Percentiles rank a stretch among this genome's conserved stretches.
Evolutionary conservation across 768 basidiomycete genomes (phyloP).

Genomic region (Suillus discolor): DNA sequence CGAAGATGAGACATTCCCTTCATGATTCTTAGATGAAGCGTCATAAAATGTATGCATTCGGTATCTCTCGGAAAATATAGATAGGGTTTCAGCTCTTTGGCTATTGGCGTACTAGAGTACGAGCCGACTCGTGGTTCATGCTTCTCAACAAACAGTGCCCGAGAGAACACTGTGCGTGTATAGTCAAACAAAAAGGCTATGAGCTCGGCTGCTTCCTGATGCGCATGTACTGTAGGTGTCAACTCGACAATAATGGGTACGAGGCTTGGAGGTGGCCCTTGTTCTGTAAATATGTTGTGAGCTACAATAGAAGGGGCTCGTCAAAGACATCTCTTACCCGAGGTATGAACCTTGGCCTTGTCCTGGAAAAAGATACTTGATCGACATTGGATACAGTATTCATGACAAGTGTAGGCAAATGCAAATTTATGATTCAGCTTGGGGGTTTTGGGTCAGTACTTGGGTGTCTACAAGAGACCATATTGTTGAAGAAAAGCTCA

Average conservation of each 20-base stretch:
- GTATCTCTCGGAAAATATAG: background rate
- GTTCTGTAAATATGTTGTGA: background rate
- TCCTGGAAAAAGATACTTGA: background rate
- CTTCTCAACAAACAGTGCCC: conserved; percentile 1
- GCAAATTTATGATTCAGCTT: background rate
- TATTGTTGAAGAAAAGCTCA: background rate
- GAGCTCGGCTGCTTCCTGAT: conserved; percentile 2
- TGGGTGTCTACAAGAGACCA: background rate
- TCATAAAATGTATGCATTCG: background rate
- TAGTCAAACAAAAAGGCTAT: conserved; percentile 4
- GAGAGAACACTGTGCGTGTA: conserved; percentile 6
- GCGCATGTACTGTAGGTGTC: background rate
- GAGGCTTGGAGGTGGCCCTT: background rate
- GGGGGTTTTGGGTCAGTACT: background rate
- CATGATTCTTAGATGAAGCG: background rate
- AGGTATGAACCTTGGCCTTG: background rate
- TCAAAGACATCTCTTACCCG: background rate
- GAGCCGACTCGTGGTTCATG: background rate
- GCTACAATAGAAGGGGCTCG: background rate
- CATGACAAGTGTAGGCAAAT: background rate
- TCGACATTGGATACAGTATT: background rate
- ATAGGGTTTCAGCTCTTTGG: too few species aligned
- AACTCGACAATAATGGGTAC: background rate
- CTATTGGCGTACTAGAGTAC: background rate
- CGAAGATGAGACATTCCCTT: background rate